These are phyloP conservation scores for Diaporthe citrichinensis DNA, from an alignment of 2,329 filamentous ascomycete genomes.

Conservation along the genomic window DNA sequence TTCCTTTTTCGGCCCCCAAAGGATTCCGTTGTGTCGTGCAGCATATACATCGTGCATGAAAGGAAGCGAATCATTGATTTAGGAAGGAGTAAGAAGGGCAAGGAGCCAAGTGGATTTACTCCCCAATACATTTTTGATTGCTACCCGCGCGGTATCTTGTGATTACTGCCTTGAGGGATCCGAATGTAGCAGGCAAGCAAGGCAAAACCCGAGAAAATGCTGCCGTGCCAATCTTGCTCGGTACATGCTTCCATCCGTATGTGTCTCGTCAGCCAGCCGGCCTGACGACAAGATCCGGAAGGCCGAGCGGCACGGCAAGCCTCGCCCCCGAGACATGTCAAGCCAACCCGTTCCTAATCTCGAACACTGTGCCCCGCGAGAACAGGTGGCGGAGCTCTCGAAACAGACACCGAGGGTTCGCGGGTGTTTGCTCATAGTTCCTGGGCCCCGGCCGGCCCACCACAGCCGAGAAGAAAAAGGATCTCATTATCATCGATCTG, in stretches of 20 bases:
- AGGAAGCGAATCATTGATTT: neutral
- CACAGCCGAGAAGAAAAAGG: neutral
- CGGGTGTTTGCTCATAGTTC: neutral
- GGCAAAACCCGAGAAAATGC: neutral
- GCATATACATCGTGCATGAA: constrained; percentile 1
- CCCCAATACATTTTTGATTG: neutral
- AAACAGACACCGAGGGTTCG: constrained; percentile 14
- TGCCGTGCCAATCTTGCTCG: neutral
- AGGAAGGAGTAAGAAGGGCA: neutral
- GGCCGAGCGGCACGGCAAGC: neutral
- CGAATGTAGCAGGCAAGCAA: neutral
- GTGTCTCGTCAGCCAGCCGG: neutral
- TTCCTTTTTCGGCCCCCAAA: neutral
- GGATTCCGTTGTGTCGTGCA: constrained; percentile 9
- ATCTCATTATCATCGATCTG: constrained; percentile 13
- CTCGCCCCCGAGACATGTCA: constrained; percentile 1
- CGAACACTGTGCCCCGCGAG: neutral
- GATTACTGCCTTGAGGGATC: neutral
- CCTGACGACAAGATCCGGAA: neutral
- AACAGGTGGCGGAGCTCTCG: constrained; percentile 1
- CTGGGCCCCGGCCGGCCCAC: neutral
- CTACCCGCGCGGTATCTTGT: neutral
- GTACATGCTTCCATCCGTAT: neutral
- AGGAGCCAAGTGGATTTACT: constrained; percentile 11
- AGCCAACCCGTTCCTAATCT: neutral